Evolutionary conservation across 129 eudicot genomes (phyloP).

Genomic region (Flaveria bidentis): DNA sequence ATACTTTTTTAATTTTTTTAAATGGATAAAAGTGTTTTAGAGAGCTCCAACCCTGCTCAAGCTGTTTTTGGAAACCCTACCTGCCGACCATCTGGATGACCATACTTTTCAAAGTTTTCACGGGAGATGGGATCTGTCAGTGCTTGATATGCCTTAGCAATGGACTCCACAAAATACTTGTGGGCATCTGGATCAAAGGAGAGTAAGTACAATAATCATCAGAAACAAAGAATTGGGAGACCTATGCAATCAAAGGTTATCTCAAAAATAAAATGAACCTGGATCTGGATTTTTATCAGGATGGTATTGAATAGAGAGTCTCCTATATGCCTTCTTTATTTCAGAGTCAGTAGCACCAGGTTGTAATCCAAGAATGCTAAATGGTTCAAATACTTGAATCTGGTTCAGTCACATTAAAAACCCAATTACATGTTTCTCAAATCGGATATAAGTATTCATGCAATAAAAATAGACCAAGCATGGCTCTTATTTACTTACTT

Average conservation of each 20-base stretch:
- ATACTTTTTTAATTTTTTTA: too few relatives aligned
- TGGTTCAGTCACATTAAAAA: slow-evolving; percentile 29
- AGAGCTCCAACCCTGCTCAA: background rate
- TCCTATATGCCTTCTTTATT: slow-evolving; percentile 90
- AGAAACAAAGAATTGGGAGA: background rate
- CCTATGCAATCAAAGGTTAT: background rate
- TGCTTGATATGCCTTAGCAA: slow-evolving; percentile 95
- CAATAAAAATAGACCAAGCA: background rate
- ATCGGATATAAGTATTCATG: slow-evolving; percentile 4
- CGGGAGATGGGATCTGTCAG: slow-evolving; percentile 93
- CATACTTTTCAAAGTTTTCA: slow-evolving; percentile 88
- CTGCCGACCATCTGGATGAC: slow-evolving; percentile 72
- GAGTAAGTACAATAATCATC: slow-evolving; percentile 10
- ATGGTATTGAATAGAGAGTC: slow-evolving; percentile 89
- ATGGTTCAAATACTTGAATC: slow-evolving; percentile 90
- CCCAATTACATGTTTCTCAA: slow-evolving; percentile 5
- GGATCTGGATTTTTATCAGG: slow-evolving; percentile 99
- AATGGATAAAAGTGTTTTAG: background rate
- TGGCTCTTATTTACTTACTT: slow-evolving; percentile 46
- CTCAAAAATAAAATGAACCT: slow-evolving; percentile 49
- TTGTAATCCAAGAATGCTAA: slow-evolving; percentile 84
- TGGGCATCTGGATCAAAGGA: slow-evolving; percentile 58
- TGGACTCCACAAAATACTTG: slow-evolving; percentile 79
- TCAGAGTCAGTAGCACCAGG: slow-evolving; percentile 87
- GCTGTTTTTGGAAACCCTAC: background rate